Evolutionary conservation across 2,329 filamentous ascomycete species (phyloP).

Genomic region (Ciborinia camelliae): DNA sequence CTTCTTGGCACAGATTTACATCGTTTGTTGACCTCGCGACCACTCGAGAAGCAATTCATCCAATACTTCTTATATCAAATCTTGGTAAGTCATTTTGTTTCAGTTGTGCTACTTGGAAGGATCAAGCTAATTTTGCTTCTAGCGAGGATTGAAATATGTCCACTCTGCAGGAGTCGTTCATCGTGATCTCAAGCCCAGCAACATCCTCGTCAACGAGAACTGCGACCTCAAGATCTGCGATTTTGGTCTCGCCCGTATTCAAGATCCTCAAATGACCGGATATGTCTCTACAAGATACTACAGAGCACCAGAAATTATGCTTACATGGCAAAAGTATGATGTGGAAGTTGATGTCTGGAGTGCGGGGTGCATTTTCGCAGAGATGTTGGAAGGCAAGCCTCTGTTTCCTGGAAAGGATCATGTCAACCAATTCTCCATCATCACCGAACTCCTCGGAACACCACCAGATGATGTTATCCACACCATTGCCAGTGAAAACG

Average conservation of each 20-base stretch:
- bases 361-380: conserved; percentile 96
- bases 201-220: conserved; percentile 99
- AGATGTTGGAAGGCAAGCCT: conserved; percentile 98
- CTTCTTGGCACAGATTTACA: conserved; percentile 95
- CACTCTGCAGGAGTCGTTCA: conserved; percentile 98
- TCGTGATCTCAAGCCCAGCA: conserved; percentile 95
- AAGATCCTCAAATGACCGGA: conserved; percentile 99
- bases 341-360: conserved; percentile 99
- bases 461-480: conserved; percentile 98
- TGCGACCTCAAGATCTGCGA: conserved; percentile 99
- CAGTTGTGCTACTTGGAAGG: neutral
- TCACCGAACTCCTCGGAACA: conserved; percentile 93
- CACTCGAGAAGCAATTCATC: conserved; percentile 98
- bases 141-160: conserved; percentile 98
- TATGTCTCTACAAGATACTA: conserved; percentile 99
- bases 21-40: conserved; percentile 88
- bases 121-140: conserved; percentile 26
- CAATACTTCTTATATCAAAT: conserved; percentile 99
- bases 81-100: conserved; percentile 58
- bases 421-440: conserved; percentile 99
- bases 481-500: conserved; percentile 97
- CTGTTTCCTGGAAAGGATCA: conserved; percentile 98
- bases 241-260: conserved; percentile 93
- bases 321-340: conserved; percentile 99
- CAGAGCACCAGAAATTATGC: conserved; percentile 98